Conservation (phyloP, 1,284 basidiomycete genomes). For the Polyporus tsugae region DNA sequence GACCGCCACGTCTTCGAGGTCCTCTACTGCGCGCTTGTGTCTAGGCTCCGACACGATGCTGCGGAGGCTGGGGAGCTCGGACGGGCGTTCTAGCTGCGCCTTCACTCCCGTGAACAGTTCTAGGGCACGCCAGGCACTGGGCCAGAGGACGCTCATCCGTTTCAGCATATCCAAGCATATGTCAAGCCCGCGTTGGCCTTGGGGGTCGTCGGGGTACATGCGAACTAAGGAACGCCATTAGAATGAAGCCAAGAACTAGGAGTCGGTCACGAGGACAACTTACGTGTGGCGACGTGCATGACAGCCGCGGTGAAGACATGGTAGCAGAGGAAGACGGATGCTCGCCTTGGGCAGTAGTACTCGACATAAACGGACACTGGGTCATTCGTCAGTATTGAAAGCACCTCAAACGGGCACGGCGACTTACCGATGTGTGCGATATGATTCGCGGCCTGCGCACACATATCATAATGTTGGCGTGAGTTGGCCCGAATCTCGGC, state of each 20-base stretch:
- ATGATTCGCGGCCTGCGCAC: slow-evolving; percentile 77
- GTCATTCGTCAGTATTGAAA: not conserved
- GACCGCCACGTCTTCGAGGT: slow-evolving; percentile 27
- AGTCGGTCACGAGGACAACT: slow-evolving; percentile 30
- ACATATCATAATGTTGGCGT: slow-evolving; percentile 77
- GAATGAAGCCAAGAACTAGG: slow-evolving; percentile 4
- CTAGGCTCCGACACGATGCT: slow-evolving; percentile 27
- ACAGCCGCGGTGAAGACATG: slow-evolving; percentile 86
- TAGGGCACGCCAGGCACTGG: slow-evolving; percentile 75
- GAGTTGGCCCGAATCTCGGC: slow-evolving; percentile 59
- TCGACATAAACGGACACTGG: slow-evolving; percentile 68
- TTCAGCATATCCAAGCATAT: slow-evolving; percentile 76
- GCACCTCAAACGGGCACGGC: not conserved
- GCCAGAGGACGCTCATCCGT: slow-evolving; percentile 80
- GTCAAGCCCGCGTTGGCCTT: slow-evolving; percentile 67
- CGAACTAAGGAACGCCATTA: slow-evolving; percentile 53
- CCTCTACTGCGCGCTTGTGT: slow-evolving; percentile 36
- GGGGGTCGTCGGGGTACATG: slow-evolving; percentile 69
- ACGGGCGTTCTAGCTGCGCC: slow-evolving; percentile 46
- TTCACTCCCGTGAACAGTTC: slow-evolving; percentile 77
- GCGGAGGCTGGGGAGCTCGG: slow-evolving; percentile 22
- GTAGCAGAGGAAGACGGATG: slow-evolving; percentile 80
- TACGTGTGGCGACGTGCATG: slow-evolving; percentile 80
- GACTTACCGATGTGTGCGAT: slow-evolving; percentile 76
- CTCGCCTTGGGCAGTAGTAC: slow-evolving; percentile 67